Conservation (phyloP, 345 rosid species). For the Pugionium dolabratum region DNA sequence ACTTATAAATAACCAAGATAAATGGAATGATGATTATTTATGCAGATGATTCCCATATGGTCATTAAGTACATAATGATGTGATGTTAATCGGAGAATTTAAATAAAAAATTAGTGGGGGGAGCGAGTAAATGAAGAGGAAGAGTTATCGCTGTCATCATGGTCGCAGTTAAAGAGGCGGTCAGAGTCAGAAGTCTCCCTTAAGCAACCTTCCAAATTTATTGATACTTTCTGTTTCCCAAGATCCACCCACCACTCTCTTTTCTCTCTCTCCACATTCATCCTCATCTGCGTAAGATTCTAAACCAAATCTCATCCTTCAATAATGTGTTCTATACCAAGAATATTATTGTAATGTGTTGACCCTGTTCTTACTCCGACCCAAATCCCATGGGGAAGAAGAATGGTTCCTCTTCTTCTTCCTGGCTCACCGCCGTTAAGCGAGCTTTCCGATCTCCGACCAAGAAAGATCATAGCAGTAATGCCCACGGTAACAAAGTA, state of each 20-base stretch:
- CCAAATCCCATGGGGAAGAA: slow-evolving; percentile 60
- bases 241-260: slow-evolving; percentile 40
- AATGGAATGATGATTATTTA: too few species aligned
- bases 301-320: slow-evolving; percentile 35
- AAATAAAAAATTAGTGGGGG: too few species aligned
- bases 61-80: not conserved
- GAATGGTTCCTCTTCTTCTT: slow-evolving; percentile 63
- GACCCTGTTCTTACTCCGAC: slow-evolving; percentile 4
- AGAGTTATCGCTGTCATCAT: slow-evolving; percentile 44
- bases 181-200: slow-evolving; percentile 38
- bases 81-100: slow-evolving; percentile 3
- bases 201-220: slow-evolving; percentile 41
- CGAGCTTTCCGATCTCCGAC: slow-evolving; percentile 86
- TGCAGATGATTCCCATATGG: too few species aligned
- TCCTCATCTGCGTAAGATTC: slow-evolving; percentile 18
- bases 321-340: not conserved
- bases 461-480: slow-evolving; percentile 46
- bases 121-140: slow-evolving; percentile 29
- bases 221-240: slow-evolving; percentile 35
- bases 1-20: too few species aligned
- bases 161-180: slow-evolving; percentile 41
- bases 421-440: slow-evolving; percentile 86
- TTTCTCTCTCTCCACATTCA: slow-evolving; percentile 11
- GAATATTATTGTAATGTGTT: slow-evolving; percentile 3
- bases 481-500: slow-evolving; percentile 39